These are phyloP conservation scores for Rhipidocladum racemiflorum DNA, from an alignment of 176 grass and related monocot species.

Conservation along the genomic window DNA sequence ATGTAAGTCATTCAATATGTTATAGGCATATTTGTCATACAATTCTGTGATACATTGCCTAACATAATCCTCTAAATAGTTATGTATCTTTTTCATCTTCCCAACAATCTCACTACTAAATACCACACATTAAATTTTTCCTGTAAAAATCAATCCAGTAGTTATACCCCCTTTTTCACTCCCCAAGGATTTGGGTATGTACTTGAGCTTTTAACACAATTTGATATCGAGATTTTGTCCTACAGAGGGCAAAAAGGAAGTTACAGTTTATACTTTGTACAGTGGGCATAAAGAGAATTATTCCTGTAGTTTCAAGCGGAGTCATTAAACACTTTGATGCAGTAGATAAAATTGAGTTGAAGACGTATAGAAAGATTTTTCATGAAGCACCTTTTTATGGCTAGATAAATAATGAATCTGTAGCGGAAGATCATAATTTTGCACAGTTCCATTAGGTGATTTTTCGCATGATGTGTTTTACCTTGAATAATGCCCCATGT, in stretches of 20 bases:
- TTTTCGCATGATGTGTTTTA: background rate
- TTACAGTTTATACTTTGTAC: constrained; percentile 19
- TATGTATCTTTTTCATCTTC: background rate
- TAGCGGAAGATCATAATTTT: background rate
- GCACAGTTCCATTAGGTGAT: background rate
- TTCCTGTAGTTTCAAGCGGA: background rate
- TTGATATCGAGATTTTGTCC: background rate
- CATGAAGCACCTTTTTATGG: background rate
- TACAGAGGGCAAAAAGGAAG: background rate
- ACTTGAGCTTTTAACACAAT: background rate
- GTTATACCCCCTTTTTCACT: background rate
- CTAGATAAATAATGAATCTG: background rate
- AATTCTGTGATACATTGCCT: background rate
- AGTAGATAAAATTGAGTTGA: background rate
- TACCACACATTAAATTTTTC: background rate
- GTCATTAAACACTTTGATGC: background rate
- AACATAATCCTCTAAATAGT: background rate
- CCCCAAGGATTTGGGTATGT: background rate
- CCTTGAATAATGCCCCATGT: background rate
- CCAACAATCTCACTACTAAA: background rate
- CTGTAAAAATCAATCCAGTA: constrained; percentile 10
- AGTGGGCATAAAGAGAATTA: background rate
- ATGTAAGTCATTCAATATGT: background rate
- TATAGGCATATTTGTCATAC: background rate
- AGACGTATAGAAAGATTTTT: background rate